Percentiles rank a stretch among this genome's conserved stretches.
Conservation (phyloP, 2,329 filamentous ascomycete genomes). For the Rhynchosporium graminicola region DNA sequence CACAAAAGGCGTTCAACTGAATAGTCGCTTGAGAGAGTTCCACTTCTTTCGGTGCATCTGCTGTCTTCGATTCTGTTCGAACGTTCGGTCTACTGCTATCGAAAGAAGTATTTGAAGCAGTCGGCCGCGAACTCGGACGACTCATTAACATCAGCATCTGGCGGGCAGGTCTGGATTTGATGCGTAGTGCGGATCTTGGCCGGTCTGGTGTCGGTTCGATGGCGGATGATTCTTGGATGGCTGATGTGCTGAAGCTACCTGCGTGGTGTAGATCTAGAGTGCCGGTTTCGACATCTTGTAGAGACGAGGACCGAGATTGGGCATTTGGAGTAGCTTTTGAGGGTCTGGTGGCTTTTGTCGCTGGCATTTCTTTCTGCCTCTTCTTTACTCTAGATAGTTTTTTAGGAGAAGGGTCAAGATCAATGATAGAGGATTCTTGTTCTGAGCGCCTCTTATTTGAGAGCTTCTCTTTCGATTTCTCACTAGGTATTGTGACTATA, state of each 20-base stretch:
- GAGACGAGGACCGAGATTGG: constrained; percentile 3
- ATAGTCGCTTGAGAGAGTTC: constrained; percentile 30
- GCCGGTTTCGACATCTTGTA: background rate
- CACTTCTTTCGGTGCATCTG: constrained; percentile 11
- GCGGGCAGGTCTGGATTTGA: constrained; percentile 35
- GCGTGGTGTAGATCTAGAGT: background rate
- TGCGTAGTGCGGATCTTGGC: constrained; percentile 34
- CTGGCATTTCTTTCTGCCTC: background rate
- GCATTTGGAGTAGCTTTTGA: background rate
- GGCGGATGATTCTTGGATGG: constrained; percentile 12
- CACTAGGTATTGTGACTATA: background rate
- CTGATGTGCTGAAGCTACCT: background rate
- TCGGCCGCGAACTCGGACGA: constrained; percentile 24
- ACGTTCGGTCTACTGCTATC: background rate
- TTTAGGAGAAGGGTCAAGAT: constrained; percentile 7
- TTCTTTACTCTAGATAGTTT: background rate
- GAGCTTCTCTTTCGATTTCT: background rate
- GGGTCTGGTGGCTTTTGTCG: background rate
- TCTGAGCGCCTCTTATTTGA: background rate
- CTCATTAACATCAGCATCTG: constrained; percentile 40
- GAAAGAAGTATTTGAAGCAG: constrained; percentile 11
- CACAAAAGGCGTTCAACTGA: constrained; percentile 24
- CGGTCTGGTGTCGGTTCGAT: constrained; percentile 14
- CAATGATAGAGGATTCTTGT: background rate
- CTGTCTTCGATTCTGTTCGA: background rate